Percentiles rank a stretch among this genome's conserved stretches.
Conservation (phyloP, 768 basidiomycete genomes). For the Flagelloscypha sp. region DNA sequence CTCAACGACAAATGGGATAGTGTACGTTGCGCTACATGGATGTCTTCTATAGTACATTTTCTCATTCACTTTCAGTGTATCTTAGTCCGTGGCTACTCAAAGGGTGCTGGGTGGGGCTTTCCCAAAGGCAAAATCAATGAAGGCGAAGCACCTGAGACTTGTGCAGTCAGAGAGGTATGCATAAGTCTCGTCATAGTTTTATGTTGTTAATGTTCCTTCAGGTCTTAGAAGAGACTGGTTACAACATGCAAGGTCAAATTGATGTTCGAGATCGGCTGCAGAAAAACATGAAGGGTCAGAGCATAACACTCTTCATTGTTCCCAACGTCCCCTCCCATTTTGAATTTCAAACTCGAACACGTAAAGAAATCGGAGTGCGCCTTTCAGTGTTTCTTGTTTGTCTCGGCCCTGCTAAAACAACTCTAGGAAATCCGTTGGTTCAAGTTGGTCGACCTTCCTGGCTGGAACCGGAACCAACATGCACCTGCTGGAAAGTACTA, state of each 20-base stretch:
- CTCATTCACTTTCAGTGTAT: conserved; percentile 54
- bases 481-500: conserved; percentile 82
- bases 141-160: conserved; percentile 72
- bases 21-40: conserved; percentile 36
- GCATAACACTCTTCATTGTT: conserved; percentile 85
- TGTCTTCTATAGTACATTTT: conserved; percentile 9
- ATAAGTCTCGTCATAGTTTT: conserved; percentile 5
- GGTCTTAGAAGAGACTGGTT: conserved; percentile 97
- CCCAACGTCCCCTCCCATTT: conserved; percentile 82
- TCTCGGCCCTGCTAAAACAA: conserved; percentile 12
- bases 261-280: conserved; percentile 67
- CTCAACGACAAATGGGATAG: conserved; percentile 89
- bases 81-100: conserved; percentile 98
- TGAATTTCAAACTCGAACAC: conserved; percentile 84
- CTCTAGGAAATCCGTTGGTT: conserved; percentile 96
- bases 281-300: conserved; percentile 83
- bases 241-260: conserved; percentile 68
- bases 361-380: conserved; percentile 96
- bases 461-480: conserved; percentile 77
- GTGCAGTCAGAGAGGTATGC: conserved; percentile 86
- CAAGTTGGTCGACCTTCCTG: conserved; percentile 78
- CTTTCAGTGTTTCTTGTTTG: conserved; percentile 7
- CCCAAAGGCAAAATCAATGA: conserved; percentile 99
- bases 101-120: conserved; percentile 96
- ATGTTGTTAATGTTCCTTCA: conserved; percentile 23